These are phyloP conservation scores for Dryas drummondii DNA, from an alignment of 306 rosid species.

Conservation along the genomic window DNA sequence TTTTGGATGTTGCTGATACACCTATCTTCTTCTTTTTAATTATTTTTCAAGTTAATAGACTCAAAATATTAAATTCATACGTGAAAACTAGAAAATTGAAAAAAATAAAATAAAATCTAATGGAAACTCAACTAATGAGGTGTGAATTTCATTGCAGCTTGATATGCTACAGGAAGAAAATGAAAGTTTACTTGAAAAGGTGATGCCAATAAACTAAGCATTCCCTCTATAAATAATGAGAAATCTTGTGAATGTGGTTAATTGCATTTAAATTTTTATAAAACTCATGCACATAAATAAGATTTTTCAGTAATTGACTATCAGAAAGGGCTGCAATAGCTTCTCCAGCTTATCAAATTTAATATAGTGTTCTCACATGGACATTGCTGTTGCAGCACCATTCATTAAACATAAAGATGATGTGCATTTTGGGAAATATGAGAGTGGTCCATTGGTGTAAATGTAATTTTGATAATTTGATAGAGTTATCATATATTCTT, in stretches of 20 bases:
- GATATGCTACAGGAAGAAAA: constrained; percentile 98
- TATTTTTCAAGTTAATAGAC: constrained; percentile 6
- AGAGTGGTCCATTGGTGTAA: constrained; percentile 11
- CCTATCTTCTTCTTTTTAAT: background rate
- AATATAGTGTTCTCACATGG: background rate
- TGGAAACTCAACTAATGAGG: constrained; percentile 27
- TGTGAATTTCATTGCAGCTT: constrained; percentile 71
- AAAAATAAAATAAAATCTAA: background rate
- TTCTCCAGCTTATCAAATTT: constrained; percentile 10
- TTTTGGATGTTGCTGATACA: background rate
- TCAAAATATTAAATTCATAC: background rate
- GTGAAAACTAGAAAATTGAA: background rate
- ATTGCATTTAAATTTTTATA: background rate
- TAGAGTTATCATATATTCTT: background rate
- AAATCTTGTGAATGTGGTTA: constrained; percentile 25
- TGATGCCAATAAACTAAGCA: constrained; percentile 46
- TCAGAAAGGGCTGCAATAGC: constrained; percentile 8
- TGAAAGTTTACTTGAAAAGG: constrained; percentile 80
- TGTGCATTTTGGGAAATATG: background rate
- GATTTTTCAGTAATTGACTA: constrained; percentile 19
- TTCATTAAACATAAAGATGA: background rate
- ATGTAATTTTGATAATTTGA: background rate
- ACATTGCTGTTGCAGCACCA: constrained; percentile 10
- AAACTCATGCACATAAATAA: background rate
- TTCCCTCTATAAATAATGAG: constrained; percentile 11